Evolutionary conservation across 768 basidiomycete species (phyloP).

Genomic region (Calocybe cyanea): DNA sequence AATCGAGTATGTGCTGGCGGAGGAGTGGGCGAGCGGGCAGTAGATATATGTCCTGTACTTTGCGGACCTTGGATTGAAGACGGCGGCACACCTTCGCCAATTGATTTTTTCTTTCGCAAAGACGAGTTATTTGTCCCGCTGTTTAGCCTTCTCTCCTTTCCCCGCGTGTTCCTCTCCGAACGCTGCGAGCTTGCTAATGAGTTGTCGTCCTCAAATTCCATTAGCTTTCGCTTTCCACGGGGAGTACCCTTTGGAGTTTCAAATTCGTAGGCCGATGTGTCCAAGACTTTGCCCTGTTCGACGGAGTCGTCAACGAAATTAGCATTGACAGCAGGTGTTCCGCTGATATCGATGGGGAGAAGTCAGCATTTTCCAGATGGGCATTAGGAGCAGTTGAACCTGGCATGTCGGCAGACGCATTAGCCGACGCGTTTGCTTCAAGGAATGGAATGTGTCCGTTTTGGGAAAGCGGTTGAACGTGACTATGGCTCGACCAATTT

Average conservation of each 20-base stretch:
- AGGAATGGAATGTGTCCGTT: not conserved
- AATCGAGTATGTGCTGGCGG: constrained; percentile 34
- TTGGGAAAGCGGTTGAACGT: not conserved
- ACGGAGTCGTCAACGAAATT: constrained; percentile 54
- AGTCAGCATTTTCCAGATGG: not conserved
- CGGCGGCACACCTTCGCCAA: not conserved
- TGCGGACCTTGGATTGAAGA: not conserved
- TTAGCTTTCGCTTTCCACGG: constrained; percentile 18
- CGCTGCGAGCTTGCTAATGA: constrained; percentile 7
- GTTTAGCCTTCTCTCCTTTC: constrained; percentile 13
- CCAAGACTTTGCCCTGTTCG: constrained; percentile 37
- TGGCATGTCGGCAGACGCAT: no score
- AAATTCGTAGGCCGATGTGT: constrained; percentile 41
- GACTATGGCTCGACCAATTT: not conserved
- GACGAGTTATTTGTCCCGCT: not conserved
- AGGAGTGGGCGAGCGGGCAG: constrained; percentile 40
- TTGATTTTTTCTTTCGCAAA: not conserved
- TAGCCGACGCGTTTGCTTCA: no score
- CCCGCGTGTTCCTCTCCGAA: constrained; percentile 9
- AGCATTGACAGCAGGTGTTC: constrained; percentile 45
- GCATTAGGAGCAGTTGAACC: not conserved
- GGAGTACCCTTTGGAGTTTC: constrained; percentile 20
- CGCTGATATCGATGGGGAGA: constrained; percentile 5
- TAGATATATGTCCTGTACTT: constrained; percentile 1
- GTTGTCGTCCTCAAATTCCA: constrained; percentile 9